Conservation (phyloP, 2,329 filamentous ascomycete genomes). For the Piedraia hortae region DNA sequence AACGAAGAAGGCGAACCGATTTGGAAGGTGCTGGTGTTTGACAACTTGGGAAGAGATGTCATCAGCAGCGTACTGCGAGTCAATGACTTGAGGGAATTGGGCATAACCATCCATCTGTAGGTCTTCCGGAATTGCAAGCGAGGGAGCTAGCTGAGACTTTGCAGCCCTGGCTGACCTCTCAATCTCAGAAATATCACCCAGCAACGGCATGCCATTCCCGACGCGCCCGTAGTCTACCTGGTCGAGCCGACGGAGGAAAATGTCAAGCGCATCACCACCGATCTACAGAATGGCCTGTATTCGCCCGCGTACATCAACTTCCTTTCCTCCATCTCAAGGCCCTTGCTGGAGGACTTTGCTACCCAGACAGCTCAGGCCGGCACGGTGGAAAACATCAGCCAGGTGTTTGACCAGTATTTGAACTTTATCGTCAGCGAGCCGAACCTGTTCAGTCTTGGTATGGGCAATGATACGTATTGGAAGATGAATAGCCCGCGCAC, state of each 20-base stretch:
- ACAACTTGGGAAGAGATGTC: constrained; percentile 72
- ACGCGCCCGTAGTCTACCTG: constrained; percentile 91
- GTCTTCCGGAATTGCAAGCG: constrained; percentile 8
- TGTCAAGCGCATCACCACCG: constrained; percentile 53
- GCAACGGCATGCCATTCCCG: constrained; percentile 66
- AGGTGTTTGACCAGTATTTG: constrained; percentile 86
- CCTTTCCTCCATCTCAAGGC: constrained; percentile 69
- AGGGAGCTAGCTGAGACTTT: constrained; percentile 6
- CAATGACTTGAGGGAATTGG: constrained; percentile 73
- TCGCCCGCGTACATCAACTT: constrained; percentile 92
- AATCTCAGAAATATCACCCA: constrained; percentile 42
- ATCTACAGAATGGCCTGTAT: constrained; percentile 70
- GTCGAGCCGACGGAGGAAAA: constrained; percentile 67
- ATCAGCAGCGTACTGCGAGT: constrained; percentile 90
- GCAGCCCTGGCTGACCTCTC: constrained; percentile 10
- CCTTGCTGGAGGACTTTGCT: constrained; percentile 83
- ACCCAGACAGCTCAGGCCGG: constrained; percentile 58
- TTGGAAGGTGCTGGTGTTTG: constrained; percentile 95
- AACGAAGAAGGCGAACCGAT: constrained; percentile 75
- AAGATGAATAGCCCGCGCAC: constrained; percentile 85
- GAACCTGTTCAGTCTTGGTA: constrained; percentile 77
- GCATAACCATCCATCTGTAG: constrained; percentile 89
- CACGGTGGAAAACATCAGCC: constrained; percentile 69
- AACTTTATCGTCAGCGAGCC: constrained; percentile 94
- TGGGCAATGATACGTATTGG: constrained; percentile 85